A percentile compares a stretch with the other conserved stretches of the same genome.
Evolutionary conservation across 1,139 yeast genomes (phyloP).

Genomic region (Suhomyces anneliseae): DNA sequence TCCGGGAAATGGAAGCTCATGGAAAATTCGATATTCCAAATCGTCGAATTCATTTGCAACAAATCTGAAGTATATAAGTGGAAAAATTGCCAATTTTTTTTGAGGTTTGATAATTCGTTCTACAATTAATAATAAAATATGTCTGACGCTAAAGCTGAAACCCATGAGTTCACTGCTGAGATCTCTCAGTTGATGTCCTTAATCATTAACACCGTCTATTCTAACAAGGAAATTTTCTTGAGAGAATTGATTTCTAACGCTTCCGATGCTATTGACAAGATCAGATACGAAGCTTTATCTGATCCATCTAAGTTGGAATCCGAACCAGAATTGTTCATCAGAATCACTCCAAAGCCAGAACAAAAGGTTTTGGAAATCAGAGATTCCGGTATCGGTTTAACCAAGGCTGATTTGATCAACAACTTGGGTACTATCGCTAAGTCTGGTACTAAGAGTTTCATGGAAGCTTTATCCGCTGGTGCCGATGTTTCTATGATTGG

Average conservation of each 20-base stretch:
- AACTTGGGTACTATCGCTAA: slow-evolving; percentile 99
- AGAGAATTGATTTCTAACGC: slow-evolving; percentile 99
- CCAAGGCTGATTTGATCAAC: slow-evolving; percentile 98
- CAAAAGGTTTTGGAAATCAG: slow-evolving; percentile 93
- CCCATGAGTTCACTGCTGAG: slow-evolving; percentile 99
- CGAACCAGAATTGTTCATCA: slow-evolving; percentile 95
- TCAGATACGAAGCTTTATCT: slow-evolving; percentile 93
- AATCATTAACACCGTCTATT: slow-evolving; percentile 99
- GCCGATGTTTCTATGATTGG: slow-evolving; percentile 99
- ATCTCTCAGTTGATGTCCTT: slow-evolving; percentile 99
- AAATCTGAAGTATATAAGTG: slow-evolving; percentile 7
- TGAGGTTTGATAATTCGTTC: slow-evolving; percentile 3
- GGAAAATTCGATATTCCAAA: slow-evolving; percentile 29
- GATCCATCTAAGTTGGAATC: slow-evolving; percentile 91
- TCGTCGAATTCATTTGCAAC: slow-evolving; percentile 12
- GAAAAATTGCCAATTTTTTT: slow-evolving; percentile 5
- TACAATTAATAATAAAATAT: slow-evolving; percentile 24
- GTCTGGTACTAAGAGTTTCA: slow-evolving; percentile 98
- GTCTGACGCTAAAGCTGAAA: slow-evolving; percentile 68
- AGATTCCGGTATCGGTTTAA: slow-evolving; percentile 99
- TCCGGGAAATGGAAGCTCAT: slow-evolving; percentile 30
- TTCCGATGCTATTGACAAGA: slow-evolving; percentile 94
- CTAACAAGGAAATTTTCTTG: slow-evolving; percentile 98
- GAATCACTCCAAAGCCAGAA: slow-evolving; percentile 96
- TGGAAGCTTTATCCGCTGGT: slow-evolving; percentile 99